Evolutionary conservation across 352 stramenopile species (phyloP), one percentile per base, ranked within the genome.

Genomic region (Discostella stelligera): DNA sequence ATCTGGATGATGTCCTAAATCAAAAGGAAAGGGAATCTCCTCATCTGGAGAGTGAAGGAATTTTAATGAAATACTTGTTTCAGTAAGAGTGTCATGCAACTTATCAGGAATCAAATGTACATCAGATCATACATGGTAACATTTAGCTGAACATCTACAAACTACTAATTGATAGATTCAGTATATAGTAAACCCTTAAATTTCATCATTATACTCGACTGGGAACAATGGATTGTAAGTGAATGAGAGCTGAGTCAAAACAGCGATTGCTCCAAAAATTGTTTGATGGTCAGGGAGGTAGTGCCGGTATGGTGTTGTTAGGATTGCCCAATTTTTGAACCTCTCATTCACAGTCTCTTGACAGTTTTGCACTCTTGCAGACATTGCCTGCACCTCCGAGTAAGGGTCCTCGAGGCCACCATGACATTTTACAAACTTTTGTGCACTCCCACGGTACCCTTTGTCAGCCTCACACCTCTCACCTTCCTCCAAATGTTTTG

Each of bases 341-440:
- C 63, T n/a, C 49, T 66, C 50, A 61, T 83, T 83, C 5, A 65
- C 55, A 56, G 76, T 77, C 39, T 83, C 69, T 25, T 83, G 76
- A 14, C 62, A 46, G 10, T 16, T 27, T 2, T 50, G 20, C 2
- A 64, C 39, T 37, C 20, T 44, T 44, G 27, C 41, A 44, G 16
- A 18, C 64, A 70, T 76, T 1, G 3, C 48, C n/a, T 59, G 25
- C 25, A 7, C 41, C 39, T 20, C n/a, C 16, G 13, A 21, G 39
- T 27, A 0, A 10, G 50, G 50, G 30, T 58, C 39, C 30, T 30
- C 16, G 4, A 63, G 32, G 4, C 16, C 18, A 14, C 21, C 53
- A 20, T 37, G 54, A 53, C 54, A 59, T 50, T 50, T 49, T 0
- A 53, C 54, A 27, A 39, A 44, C 14, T 16, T 13, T 10, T 30